A percentile compares a stretch with the other conserved stretches of the same genome.
phyloP scores from a whole-genome alignment of 1,139 yeast species.

The Magnusiomyces tetraspermus region DNA sequence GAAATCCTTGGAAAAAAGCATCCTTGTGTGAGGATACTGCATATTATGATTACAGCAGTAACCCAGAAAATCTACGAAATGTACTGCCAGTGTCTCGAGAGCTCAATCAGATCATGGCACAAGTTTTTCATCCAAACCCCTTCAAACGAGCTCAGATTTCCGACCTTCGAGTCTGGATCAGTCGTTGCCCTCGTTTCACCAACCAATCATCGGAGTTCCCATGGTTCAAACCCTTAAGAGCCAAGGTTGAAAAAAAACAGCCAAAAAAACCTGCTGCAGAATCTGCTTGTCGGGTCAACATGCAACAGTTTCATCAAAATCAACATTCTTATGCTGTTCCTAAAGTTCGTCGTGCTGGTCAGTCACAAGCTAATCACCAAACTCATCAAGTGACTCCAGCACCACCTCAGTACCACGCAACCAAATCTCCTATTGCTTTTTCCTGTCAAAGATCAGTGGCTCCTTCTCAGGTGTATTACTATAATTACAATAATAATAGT shows the following conservation, averaged over 20 bases:
- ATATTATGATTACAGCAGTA: conserved; percentile 43
- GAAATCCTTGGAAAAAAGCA: conserved; percentile 91
- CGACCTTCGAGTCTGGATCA: conserved; percentile 32
- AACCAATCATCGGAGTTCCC: conserved; percentile 7
- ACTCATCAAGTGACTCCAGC: no score
- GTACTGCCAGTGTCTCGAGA: conserved; percentile 62
- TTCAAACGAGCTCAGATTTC: conserved; percentile 48
- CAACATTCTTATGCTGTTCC: neutral
- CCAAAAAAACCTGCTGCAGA: no score
- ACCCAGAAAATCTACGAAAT: conserved; percentile 40
- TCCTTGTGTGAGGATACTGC: conserved; percentile 49
- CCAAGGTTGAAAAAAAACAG: neutral
- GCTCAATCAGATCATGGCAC: conserved; percentile 45
- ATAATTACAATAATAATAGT: no score
- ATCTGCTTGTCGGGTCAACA: no score
- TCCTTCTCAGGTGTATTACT: neutral
- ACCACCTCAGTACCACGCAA: no score
- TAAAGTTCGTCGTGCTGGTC: neutral
- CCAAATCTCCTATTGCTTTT: no score
- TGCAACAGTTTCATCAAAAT: neutral
- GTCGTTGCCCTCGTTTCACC: conserved; percentile 17
- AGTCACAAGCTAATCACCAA: neutral
- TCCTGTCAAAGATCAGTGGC: neutral
- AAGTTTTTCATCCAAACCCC: conserved; percentile 55
- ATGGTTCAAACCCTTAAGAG: conserved; percentile 9